Conservation (phyloP, 176 grass and related monocot genomes). For the Aegilops speltoides region DNA sequence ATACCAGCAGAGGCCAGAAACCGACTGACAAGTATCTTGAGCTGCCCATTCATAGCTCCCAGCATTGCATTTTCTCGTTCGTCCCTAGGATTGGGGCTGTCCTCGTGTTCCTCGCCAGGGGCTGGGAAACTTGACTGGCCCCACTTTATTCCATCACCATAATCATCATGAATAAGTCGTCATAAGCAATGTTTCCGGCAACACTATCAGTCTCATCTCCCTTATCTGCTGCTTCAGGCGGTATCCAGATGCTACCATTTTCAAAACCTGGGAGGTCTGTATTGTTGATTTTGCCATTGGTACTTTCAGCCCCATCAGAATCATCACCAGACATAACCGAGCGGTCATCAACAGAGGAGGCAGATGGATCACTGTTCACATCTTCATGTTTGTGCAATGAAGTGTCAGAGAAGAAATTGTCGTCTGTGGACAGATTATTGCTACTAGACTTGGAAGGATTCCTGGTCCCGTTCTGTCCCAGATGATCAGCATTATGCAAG, state of each 20-base stretch:
- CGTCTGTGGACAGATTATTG: conserved; percentile 7
- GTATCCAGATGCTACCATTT: conserved; percentile 56
- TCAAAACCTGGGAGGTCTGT: conserved; percentile 11
- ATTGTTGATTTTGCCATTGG: conserved; percentile 30
- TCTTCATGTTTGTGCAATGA: conserved; percentile 17
- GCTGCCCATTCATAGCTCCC: conserved; percentile 94
- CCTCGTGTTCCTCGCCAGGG: conserved; percentile 40
- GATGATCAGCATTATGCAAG: neutral
- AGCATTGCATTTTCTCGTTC: conserved; percentile 82
- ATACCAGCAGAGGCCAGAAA: conserved; percentile 83
- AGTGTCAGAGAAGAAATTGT: conserved; percentile 30
- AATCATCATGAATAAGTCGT: conserved; percentile 62
- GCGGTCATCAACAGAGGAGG: conserved; percentile 35
- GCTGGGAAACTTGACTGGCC: conserved; percentile 60
- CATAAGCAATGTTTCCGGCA: conserved; percentile 38
- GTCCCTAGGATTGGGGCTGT: conserved; percentile 36
- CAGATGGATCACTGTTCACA: neutral
- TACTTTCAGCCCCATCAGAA: conserved; percentile 48
- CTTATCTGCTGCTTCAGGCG: conserved; percentile 73
- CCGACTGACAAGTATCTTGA: conserved; percentile 85
- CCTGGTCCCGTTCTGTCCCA: conserved; percentile 6
- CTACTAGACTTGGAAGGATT: conserved; percentile 14
- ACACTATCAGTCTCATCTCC: conserved; percentile 50
- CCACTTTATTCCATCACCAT: conserved; percentile 62
- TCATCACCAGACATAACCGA: conserved; percentile 40